These are phyloP conservation scores for Panicum virgatum DNA, from an alignment of 202 grass and related monocot species.

Conservation along the genomic window DNA sequence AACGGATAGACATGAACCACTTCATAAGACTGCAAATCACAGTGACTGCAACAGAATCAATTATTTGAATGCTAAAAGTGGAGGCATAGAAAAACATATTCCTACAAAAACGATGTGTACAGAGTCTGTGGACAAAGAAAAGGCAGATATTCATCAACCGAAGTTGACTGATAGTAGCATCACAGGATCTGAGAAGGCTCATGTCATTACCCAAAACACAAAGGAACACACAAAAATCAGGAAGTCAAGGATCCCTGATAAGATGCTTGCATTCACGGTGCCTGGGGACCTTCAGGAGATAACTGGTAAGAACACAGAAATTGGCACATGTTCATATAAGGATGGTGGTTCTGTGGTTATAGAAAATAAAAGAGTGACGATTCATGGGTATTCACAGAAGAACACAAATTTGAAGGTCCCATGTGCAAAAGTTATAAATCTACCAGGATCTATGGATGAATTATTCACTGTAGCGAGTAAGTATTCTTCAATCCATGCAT, in stretches of 20 bases:
- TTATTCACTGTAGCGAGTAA: constrained; percentile 72
- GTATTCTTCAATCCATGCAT: constrained; percentile 28
- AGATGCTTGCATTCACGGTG: neutral
- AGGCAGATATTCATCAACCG: constrained; percentile 1
- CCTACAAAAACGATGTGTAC: neutral
- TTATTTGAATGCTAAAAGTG: constrained; percentile 2
- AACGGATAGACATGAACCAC: neutral
- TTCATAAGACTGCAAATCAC: neutral
- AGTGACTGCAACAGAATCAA: neutral
- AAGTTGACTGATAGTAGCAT: constrained; percentile 14
- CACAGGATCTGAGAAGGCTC: constrained; percentile 2
- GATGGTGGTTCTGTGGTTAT: constrained; percentile 7
- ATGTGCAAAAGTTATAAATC: constrained; percentile 65
- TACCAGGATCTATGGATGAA: constrained; percentile 69
- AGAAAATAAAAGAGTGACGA: constrained; percentile 65
- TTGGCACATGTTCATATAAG: neutral
- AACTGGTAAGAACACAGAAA: constrained; percentile 13
- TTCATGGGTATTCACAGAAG: constrained; percentile 43
- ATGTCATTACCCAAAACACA: neutral
- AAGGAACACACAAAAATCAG: constrained; percentile 4
- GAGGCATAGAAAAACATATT: constrained; percentile 11
- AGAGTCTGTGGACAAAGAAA: neutral
- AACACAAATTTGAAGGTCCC: constrained; percentile 28
- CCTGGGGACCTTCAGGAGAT: constrained; percentile 7
- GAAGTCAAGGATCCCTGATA: constrained; percentile 17